Conservation (phyloP, 2,329 filamentous ascomycete species). For the Fusarium begoniae region DNA sequence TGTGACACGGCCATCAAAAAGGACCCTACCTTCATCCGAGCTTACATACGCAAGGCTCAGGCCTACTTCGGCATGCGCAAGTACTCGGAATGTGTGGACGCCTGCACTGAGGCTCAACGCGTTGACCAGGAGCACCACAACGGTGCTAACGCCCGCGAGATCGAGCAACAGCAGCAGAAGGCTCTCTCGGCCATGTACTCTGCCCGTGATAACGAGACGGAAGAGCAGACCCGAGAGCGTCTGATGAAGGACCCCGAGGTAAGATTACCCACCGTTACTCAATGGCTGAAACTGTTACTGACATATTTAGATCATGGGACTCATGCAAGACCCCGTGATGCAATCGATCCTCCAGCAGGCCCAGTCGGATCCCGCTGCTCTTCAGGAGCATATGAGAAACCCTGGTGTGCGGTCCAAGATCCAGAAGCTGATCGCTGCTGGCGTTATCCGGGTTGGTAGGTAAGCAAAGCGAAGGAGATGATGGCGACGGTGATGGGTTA, state of each 20-base stretch:
- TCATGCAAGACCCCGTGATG: slow-evolving; percentile 97
- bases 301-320: slow-evolving; percentile 75
- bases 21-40: slow-evolving; percentile 91
- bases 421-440: slow-evolving; percentile 92
- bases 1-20: slow-evolving; percentile 91
- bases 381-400: slow-evolving; percentile 98
- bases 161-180: slow-evolving; percentile 94
- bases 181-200: slow-evolving; percentile 89
- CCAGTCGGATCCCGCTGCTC: slow-evolving; percentile 88
- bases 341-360: slow-evolving; percentile 97
- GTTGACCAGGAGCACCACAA: slow-evolving; percentile 75
- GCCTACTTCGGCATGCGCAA: slow-evolving; percentile 97
- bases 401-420: slow-evolving; percentile 85
- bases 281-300: slow-evolving; percentile 32
- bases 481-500: slow-evolving; percentile 7
- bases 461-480: slow-evolving; percentile 37
- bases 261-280: slow-evolving; percentile 49
- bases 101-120: slow-evolving; percentile 80
- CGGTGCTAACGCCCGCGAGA: slow-evolving; percentile 87
- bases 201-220: slow-evolving; percentile 90
- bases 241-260: slow-evolving; percentile 92
- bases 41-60: slow-evolving; percentile 96
- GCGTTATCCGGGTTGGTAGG: slow-evolving; percentile 82
- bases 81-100: slow-evolving; percentile 93
- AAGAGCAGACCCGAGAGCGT: slow-evolving; percentile 93